Base-by-base conservation (phyloP, 805 yeast species). In the Cyberlindnera lachancei region DNA sequence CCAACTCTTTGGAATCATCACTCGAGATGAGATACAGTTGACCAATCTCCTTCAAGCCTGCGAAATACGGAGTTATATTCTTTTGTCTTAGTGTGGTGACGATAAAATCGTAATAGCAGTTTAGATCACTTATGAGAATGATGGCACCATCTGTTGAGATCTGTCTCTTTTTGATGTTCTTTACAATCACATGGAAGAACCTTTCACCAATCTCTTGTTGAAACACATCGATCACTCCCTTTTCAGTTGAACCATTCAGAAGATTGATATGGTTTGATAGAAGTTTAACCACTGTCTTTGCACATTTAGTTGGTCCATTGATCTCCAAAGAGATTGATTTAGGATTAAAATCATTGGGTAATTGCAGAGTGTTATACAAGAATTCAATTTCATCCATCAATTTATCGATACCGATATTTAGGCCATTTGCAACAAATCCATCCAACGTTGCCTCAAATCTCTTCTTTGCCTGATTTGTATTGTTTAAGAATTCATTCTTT, bases 191-290 rank as follows among this genome's bases (percentile, higher is more conserved):
- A 23, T 72, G 76, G 49, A 85, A 86, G 38, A 92, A 79, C 26
- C 97, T 56, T 53, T 86, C 84, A 0, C 95, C 95, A 21, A 90
- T 78, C 49, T 92, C 98, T 51, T 88, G 95, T 46, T 88, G 92
- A 51, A 87, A 92, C 0, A 90, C 94, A 45, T 88, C 97, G 17
- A 88, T 70, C 10, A 94, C 79, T 1, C 86, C 72, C 50, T 80
- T 84, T 34, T 90, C 97, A 1, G 96, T 84, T 5, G 92, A 72
- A 2, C 87, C 94, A 13, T 71, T 74, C 27, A 90, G 59, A 35
- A 88, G 59, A 35, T 71, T 73, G 39, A 88, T 75, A 51, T 90
- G 94, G 12, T 76, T 73, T 10, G 71, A 70, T 34, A 92, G 55
- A 16, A 88, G 63, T 15, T 65, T 61, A 3, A 85, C 73, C 4